phyloP scores from a whole-genome alignment of 2,329 filamentous ascomycete species.

The Neoascochyta sp. region DNA sequence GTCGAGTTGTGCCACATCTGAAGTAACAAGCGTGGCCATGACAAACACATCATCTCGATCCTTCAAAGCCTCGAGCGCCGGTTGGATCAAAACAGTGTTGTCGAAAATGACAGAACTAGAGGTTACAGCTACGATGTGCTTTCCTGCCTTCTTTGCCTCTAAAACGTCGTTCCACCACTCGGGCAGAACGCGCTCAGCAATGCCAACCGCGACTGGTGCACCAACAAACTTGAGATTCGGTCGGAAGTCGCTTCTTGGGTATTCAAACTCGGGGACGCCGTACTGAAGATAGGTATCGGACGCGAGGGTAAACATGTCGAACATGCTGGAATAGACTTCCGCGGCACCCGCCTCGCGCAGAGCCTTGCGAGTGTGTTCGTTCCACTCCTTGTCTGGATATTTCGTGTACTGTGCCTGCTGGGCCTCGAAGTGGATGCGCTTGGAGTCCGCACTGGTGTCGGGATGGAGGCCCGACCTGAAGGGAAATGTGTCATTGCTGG shows the following conservation, averaged over 20 bases:
- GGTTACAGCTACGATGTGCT: slow-evolving; percentile 43
- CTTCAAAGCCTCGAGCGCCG: slow-evolving; percentile 44
- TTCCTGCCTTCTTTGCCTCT: slow-evolving; percentile 36
- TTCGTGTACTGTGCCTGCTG: slow-evolving; percentile 3
- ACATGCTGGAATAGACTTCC: slow-evolving; percentile 2
- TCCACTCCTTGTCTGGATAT: slow-evolving; percentile 10
- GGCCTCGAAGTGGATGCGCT: slow-evolving; percentile 7
- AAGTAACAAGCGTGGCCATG: slow-evolving; percentile 33
- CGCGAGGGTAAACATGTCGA: slow-evolving; percentile 17
- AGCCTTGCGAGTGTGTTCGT: slow-evolving; percentile 10
- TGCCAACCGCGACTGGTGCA: slow-evolving; percentile 8
- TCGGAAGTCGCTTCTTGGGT: slow-evolving; percentile 35
- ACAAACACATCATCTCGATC: slow-evolving; percentile 41
- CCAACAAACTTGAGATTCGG: slow-evolving; percentile 45
- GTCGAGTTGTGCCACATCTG: slow-evolving; percentile 12
- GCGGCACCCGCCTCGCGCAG: slow-evolving; percentile 7
- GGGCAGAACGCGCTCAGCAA: slow-evolving; percentile 30
- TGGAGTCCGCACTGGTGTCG: slow-evolving; percentile 6
- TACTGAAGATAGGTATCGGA: slow-evolving; percentile 32
- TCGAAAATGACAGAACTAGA: slow-evolving; percentile 47
- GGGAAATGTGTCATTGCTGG: slow-evolving; percentile 13
- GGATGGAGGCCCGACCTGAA: slow-evolving; percentile 10
- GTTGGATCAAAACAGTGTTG: slow-evolving; percentile 44
- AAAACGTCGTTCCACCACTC: slow-evolving; percentile 47
- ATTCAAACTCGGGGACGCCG: slow-evolving; percentile 35